Base-by-base conservation (phyloP, 129 eudicot genomes). In the Tagetes erecta region DNA sequence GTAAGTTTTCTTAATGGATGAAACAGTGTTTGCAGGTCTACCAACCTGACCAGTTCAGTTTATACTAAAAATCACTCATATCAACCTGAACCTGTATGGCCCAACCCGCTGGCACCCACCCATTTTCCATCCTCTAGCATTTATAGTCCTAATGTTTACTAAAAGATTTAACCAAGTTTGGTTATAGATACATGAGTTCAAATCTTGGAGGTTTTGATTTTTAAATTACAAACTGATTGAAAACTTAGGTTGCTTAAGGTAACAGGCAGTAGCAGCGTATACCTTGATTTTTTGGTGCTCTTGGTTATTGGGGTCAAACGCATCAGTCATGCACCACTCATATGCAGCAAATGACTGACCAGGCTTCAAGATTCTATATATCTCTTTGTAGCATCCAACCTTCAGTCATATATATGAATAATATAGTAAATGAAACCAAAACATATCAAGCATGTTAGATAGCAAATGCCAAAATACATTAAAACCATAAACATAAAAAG, bases 241-340 rank as follows among this genome's bases (percentile, higher is more conserved):
- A 1, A 44, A 9, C 31, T 62, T 62, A 13, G 14, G 44, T 3
- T 47, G 74, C 35, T 60, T 34, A 35, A 13, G 6, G 37, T 7
- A 35, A 13, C 27, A 56, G 40, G 30, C 36, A 8, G n/a, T 70
- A 51, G 74, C 37, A 20, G 40, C 3, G 49, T 52, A 13, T 65
- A 94, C 99, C 97, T 94, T 94, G 77, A 94, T 94, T 81, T 83
- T 83, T 76, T 88, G 96, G 86, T 94, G 97, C 30, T 87, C 90
- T 78, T 80, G 49, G 76, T 91, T 91, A 76, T 82, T 86, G 44
- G 96, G 91, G 81, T 94, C 97, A 81, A 68, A 94, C 41, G 97
- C 82, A 79, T 88, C 94, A 33, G 99, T 94, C 96, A 94, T 94
- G 87, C 99, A 91, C 99, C 99, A 94, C 51, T 91, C 97, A 38